Base-by-base conservation (phyloP, 2,329 filamentous ascomycete genomes). In the Xylaria sp. region DNA sequence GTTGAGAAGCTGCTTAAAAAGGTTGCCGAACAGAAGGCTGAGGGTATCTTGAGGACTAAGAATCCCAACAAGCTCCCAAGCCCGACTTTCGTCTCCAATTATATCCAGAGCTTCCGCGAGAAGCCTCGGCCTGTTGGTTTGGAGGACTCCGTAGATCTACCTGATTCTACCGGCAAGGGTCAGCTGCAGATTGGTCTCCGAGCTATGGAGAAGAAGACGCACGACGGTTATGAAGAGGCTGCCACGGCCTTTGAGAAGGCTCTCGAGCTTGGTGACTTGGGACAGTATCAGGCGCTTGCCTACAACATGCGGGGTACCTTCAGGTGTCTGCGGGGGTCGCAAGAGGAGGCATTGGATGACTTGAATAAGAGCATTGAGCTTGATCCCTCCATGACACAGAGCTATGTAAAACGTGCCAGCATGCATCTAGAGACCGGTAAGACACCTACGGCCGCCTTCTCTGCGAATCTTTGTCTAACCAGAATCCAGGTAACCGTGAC, bases 281-380 rank as follows among this genome's bases (percentile, higher is more conserved):
- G 86, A 57, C 90, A 94, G 74, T 89, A 92, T 77, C 94, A 98
- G 83, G 94, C 94, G 3, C 90, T 97, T 75, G 96, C 95, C 15
- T 93, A 98, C 82, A 99, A 98, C 86, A 91, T 97, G 89, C 92
- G 95, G 66, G 96, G 95, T 70, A 99, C 96, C 41, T 98, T 98
- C 86, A 91, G 91, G 79, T 98, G 97, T 79, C 88, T 99, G 70
- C 90, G 92, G 74, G 96, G 96, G 68, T 94, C 97, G 80, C 94
- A 95, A 76, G 87, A 92, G 63, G 88, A 91, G 70, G 96, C 96
- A 3, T 86, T 98, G 74, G 84, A 87, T 50, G 96, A 98, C 79
- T 88, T 99, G 78, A 93, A 94, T 81, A 96, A 93, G 89, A 97
- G 94, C 81, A 92, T 98, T 68, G 93, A 97, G 81, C 85, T 98